A percentile compares a stretch with the other conserved stretches of the same genome.
These are phyloP conservation scores for Pelargonium cotyledonis DNA, from an alignment of 441 rosid species.

Conservation along the genomic window DNA sequence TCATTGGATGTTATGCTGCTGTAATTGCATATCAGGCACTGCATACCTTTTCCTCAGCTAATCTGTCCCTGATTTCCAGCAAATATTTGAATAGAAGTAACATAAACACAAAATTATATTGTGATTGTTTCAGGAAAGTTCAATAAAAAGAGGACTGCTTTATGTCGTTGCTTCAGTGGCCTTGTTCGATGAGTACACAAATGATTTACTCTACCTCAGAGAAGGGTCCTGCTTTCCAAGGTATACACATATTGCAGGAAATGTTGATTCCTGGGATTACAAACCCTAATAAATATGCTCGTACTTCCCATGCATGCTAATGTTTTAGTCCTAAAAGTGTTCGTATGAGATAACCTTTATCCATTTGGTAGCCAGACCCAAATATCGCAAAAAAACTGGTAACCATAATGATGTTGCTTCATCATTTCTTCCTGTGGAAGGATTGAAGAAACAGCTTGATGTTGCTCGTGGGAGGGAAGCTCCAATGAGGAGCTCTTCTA, in stretches of 20 bases:
- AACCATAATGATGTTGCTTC: background rate
- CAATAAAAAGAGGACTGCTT: conserved; percentile 25
- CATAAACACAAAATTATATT: background rate
- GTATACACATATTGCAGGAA: conserved; percentile 7
- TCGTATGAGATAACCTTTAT: conserved; percentile 4
- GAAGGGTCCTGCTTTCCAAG: conserved; percentile 27
- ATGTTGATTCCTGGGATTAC: no score
- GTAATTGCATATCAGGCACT: conserved; percentile 27
- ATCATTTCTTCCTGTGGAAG: conserved; percentile 14
- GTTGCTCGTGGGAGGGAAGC: conserved; percentile 15
- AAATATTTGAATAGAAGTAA: no score
- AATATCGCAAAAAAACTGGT: conserved; percentile 14
- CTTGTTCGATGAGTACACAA: conserved; percentile 24
- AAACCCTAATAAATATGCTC: no score
- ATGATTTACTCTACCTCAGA: conserved; percentile 26
- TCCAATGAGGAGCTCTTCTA: background rate
- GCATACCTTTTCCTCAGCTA: background rate
- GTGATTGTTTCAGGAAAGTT: conserved; percentile 19
- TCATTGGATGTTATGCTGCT: conserved; percentile 25
- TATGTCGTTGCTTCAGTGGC: conserved; percentile 25
- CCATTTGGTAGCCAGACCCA: conserved; percentile 22
- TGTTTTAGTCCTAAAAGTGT: no score
- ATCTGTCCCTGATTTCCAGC: no score
- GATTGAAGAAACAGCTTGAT: conserved; percentile 17
- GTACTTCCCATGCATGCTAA: no score